These are phyloP conservation scores for Physcomitrium patens DNA, from an alignment of 225 moss, liverwort and hornwort species.

Conservation along the genomic window DNA sequence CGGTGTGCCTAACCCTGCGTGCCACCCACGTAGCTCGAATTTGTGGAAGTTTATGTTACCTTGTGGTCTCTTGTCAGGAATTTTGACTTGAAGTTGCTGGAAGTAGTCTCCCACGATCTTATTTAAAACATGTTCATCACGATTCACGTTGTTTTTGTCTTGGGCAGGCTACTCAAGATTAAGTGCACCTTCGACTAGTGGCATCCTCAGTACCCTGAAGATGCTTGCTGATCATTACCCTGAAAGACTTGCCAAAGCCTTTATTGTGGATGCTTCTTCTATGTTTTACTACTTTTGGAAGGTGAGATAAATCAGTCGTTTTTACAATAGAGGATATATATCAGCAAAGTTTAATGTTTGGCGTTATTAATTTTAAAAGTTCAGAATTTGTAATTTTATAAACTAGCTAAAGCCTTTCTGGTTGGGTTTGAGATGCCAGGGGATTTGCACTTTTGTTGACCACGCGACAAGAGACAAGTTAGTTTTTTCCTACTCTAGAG, in stretches of 20 bases:
- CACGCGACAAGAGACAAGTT: slow-evolving; percentile 59
- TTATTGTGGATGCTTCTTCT: slow-evolving; percentile 65
- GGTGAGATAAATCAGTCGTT: slow-evolving; percentile 29
- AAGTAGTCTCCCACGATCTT: no score
- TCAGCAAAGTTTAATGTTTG: neutral
- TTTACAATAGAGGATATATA: neutral
- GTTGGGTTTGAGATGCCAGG: slow-evolving; percentile 25
- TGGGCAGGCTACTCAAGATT: slow-evolving; percentile 54
- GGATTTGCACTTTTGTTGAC: slow-evolving; percentile 66
- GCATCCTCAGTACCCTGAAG: slow-evolving; percentile 63
- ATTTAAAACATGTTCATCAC: no score
- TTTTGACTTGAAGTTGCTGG: no score
- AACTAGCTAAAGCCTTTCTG: neutral
- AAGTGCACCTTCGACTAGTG: slow-evolving; percentile 59
- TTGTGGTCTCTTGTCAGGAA: no score
- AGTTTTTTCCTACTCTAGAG: slow-evolving; percentile 55
- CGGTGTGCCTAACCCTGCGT: no score
- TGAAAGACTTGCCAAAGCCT: slow-evolving; percentile 66
- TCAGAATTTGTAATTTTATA: neutral
- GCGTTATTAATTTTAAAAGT: no score
- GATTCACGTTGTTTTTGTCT: neutral
- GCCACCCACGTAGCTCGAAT: no score
- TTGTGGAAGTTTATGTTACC: no score
- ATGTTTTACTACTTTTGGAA: slow-evolving; percentile 75
- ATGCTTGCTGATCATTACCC: slow-evolving; percentile 73